Conservation (phyloP, 73 alveolate species). For the Diophrys sp. region DNA sequence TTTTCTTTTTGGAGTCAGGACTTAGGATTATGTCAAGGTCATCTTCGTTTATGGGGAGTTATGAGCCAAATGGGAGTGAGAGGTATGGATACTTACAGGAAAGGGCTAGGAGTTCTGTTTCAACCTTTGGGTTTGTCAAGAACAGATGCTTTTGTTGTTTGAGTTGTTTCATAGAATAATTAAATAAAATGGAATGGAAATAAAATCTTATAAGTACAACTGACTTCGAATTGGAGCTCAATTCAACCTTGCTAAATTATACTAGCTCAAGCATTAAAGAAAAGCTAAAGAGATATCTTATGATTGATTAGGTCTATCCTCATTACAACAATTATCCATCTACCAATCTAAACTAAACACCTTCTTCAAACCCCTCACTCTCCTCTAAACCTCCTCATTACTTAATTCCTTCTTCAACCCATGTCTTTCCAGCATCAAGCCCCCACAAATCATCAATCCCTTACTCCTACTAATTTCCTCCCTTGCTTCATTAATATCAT, state of each 20-base stretch:
- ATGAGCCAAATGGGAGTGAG: neutral
- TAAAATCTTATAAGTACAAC: too few relatives aligned
- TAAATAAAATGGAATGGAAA: too few relatives aligned
- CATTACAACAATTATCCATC: neutral
- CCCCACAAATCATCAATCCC: neutral
- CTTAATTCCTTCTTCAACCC: neutral
- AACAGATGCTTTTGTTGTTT: neutral
- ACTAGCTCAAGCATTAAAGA: too few relatives aligned
- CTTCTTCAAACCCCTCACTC: neutral
- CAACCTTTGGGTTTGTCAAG: neutral
- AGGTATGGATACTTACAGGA: too few relatives aligned
- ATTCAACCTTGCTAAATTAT: too few relatives aligned
- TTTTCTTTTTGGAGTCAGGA: constrained; percentile 25
- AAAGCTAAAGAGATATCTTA: too few relatives aligned
- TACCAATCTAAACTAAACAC: neutral
- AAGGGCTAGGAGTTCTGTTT: neutral
- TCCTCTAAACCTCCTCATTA: neutral
- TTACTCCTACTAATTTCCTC: neutral
- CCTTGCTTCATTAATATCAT: neutral
- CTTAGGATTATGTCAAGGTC: neutral
- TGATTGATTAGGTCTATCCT: too few relatives aligned
- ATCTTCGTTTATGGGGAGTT: neutral
- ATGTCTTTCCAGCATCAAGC: neutral
- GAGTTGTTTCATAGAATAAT: too few relatives aligned
- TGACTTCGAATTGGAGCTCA: too few relatives aligned